Percentiles rank a stretch among this genome's conserved stretches.
phyloP scores from a whole-genome alignment of 2,329 filamentous ascomycete genomes.

The Xylaria sp. region DNA sequence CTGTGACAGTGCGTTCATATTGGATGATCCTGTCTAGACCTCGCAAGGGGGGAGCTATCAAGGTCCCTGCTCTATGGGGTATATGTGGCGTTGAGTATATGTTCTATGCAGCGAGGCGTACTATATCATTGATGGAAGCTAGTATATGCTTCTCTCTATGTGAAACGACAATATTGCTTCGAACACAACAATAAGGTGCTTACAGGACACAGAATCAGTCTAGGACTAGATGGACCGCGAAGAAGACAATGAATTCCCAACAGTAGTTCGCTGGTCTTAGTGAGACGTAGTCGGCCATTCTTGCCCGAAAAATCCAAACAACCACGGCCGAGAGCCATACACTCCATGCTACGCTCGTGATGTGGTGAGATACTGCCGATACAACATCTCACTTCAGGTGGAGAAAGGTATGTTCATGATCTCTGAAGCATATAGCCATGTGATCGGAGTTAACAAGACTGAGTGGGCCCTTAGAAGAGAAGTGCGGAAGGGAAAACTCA shows the following conservation, averaged over 20 bases:
- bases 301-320: background rate
- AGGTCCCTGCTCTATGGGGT: background rate
- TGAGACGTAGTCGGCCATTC: background rate
- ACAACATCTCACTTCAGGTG: background rate
- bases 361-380: background rate
- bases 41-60: background rate
- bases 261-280: background rate
- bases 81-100: background rate
- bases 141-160: conserved; percentile 1
- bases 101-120: background rate
- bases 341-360: background rate
- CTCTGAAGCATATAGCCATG: background rate
- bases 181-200: background rate
- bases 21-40: background rate
- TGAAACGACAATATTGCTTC: background rate
- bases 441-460: background rate
- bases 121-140: background rate
- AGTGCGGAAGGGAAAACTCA: background rate
- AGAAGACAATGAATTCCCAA: background rate
- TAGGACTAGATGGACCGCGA: background rate
- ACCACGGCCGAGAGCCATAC: background rate
- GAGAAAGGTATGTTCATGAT: background rate
- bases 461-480: background rate
- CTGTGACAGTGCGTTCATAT: background rate
- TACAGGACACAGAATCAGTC: background rate